These are phyloP conservation scores for Boletellus ananas DNA, from an alignment of 768 basidiomycete genomes.

Conservation along the genomic window DNA sequence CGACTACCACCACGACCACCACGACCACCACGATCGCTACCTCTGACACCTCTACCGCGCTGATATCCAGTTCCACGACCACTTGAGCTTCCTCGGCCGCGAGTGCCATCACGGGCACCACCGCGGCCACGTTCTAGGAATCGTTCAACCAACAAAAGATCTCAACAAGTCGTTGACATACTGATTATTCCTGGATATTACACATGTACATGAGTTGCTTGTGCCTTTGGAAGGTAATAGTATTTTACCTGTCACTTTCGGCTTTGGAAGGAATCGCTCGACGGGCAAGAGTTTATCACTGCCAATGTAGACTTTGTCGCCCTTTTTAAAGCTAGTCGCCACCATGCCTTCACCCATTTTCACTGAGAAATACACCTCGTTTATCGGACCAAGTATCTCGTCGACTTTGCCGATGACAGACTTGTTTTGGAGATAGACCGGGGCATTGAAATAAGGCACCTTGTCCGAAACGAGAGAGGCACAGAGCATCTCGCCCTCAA, in stretches of 20 bases:
- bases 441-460: constrained; percentile 98
- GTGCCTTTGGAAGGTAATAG: constrained; percentile 18
- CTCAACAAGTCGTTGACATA: constrained; percentile 5
- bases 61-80: constrained; percentile 34
- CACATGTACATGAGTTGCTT: neutral
- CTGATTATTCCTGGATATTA: constrained; percentile 27
- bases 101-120: constrained; percentile 20
- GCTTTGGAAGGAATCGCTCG: constrained; percentile 95
- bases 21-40: constrained; percentile 36
- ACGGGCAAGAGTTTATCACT: constrained; percentile 97
- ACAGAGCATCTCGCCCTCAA: constrained; percentile 98
- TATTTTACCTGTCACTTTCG: constrained; percentile 73
- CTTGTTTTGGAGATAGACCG: constrained; percentile 96
- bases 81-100: constrained; percentile 25
- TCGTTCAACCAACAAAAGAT: constrained; percentile 28
- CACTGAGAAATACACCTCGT: constrained; percentile 96
- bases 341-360: constrained; percentile 98
- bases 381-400: constrained; percentile 99
- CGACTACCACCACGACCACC: constrained; percentile 41
- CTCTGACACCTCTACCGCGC: constrained; percentile 37
- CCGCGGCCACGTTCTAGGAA: constrained; percentile 46
- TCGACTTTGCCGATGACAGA: constrained; percentile 95
- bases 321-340: constrained; percentile 92
- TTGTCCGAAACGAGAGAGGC: constrained; percentile 78
- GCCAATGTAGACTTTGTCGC: constrained; percentile 96